Conservation (phyloP, 75 land plant species). For the Isoetes taiwanensis region DNA sequence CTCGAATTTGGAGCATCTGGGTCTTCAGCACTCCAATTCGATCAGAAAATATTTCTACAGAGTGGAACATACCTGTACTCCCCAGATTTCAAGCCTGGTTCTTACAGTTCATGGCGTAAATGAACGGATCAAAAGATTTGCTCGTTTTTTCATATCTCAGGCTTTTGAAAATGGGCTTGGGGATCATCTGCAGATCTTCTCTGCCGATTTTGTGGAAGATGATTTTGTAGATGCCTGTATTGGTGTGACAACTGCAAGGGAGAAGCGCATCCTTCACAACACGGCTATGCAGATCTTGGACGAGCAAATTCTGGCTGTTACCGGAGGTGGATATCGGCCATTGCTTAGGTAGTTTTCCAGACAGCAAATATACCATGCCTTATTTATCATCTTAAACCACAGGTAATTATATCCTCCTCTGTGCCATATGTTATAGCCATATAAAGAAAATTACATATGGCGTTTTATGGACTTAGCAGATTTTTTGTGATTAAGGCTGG, state of each 20-base stretch:
- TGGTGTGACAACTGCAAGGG: conserved; percentile 57
- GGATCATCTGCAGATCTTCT: conserved; percentile 72
- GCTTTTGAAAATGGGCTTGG: conserved; percentile 36
- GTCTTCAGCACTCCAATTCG: conserved; percentile 43
- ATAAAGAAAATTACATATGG: no score
- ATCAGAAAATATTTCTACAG: conserved; percentile 63
- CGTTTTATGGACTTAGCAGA: no score
- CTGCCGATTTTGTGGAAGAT: conserved; percentile 63
- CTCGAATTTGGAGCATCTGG: conserved; percentile 47
- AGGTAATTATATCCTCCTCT: no score
- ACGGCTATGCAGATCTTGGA: no score
- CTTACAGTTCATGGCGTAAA: conserved; percentile 70
- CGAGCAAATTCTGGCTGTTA: no score
- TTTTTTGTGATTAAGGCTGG: no score
- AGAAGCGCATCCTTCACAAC: no score
- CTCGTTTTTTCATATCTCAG: conserved; percentile 63
- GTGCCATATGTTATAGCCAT: no score
- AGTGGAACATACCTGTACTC: conserved; percentile 86
- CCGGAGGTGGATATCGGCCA: no score
- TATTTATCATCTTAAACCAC: no score
- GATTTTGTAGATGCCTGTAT: conserved; percentile 87
- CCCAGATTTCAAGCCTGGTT: conserved; percentile 59
- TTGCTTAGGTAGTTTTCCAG: no score
- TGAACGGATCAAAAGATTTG: conserved; percentile 44
- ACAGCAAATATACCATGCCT: no score